A percentile compares a stretch with the other conserved stretches of the same genome.
These are phyloP conservation scores for Yarrowia sp. DNA, from an alignment of 805 yeast genomes.

Conservation along the genomic window DNA sequence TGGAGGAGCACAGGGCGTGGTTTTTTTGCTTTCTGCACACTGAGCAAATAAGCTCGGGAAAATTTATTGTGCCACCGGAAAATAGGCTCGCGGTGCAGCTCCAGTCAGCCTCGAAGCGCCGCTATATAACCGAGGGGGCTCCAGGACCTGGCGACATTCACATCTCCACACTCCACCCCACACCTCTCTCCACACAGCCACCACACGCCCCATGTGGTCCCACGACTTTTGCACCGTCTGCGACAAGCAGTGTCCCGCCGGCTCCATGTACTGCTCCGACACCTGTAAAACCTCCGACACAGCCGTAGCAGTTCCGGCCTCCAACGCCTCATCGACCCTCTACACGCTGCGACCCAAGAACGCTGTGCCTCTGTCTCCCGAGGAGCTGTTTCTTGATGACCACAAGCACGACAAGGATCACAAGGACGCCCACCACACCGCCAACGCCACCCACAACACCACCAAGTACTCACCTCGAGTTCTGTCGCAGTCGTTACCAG, in stretches of 20 bases:
- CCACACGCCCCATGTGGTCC: constrained; percentile 42
- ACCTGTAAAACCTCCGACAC: constrained; percentile 37
- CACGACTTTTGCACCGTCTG: constrained; percentile 59
- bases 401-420: not conserved
- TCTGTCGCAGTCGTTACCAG: constrained; percentile 12
- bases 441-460: not conserved
- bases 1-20: not conserved
- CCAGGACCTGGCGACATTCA: too few relatives aligned
- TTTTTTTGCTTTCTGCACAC: too few relatives aligned
- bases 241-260: constrained; percentile 48
- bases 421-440: not conserved
- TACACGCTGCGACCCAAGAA: constrained; percentile 13
- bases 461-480: not conserved
- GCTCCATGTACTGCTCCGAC: constrained; percentile 48
- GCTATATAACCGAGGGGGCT: constrained; percentile 1
- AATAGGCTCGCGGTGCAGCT: not conserved
- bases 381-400: constrained; percentile 9
- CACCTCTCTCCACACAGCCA: not conserved
- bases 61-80: constrained; percentile 18
- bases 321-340: constrained; percentile 5
- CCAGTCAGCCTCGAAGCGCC: not conserved
- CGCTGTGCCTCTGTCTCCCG: constrained; percentile 13
- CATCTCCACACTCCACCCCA: not conserved
- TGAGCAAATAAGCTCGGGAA: not conserved
- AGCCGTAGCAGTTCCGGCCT: not conserved